Evolutionary conservation across 2,329 filamentous ascomycete species (phyloP).

Genomic region (Colletotrichum sp.): DNA sequence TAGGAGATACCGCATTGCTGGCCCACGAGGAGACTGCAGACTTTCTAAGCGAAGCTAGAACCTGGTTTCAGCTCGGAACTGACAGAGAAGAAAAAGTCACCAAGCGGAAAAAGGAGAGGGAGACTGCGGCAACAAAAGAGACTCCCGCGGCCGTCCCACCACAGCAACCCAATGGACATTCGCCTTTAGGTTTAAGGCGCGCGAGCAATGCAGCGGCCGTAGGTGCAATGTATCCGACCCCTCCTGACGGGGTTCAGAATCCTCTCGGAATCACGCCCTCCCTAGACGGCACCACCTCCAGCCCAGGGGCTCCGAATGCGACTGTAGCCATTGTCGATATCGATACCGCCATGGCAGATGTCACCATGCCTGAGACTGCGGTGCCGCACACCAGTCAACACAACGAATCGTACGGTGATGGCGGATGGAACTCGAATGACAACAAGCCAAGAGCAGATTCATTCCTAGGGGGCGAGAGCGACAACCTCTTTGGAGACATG

Average conservation of each 20-base stretch:
- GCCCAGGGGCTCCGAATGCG: constrained; percentile 53
- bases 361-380: constrained; percentile 27
- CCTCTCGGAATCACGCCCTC: constrained; percentile 58
- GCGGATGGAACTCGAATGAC: constrained; percentile 45
- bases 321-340: constrained; percentile 32
- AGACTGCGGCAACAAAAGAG: constrained; percentile 46
- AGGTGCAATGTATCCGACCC: constrained; percentile 73
- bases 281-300: constrained; percentile 60
- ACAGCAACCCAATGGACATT: constrained; percentile 52
- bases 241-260: constrained; percentile 68
- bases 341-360: constrained; percentile 35
- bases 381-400: constrained; percentile 26
- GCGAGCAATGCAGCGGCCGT: constrained; percentile 49
- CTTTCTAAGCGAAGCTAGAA: constrained; percentile 51
- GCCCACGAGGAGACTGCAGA: constrained; percentile 51
- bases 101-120: constrained; percentile 57
- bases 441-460: constrained; percentile 48
- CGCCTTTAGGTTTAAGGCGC: constrained; percentile 56
- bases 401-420: constrained; percentile 37
- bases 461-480: constrained; percentile 52
- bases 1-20: constrained; percentile 43
- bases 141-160: constrained; percentile 47
- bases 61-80: constrained; percentile 49
- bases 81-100: constrained; percentile 53
- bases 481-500: constrained; percentile 72